phyloP scores from a whole-genome alignment of 805 yeast genomes.

The Blastobotrys robertii region DNA sequence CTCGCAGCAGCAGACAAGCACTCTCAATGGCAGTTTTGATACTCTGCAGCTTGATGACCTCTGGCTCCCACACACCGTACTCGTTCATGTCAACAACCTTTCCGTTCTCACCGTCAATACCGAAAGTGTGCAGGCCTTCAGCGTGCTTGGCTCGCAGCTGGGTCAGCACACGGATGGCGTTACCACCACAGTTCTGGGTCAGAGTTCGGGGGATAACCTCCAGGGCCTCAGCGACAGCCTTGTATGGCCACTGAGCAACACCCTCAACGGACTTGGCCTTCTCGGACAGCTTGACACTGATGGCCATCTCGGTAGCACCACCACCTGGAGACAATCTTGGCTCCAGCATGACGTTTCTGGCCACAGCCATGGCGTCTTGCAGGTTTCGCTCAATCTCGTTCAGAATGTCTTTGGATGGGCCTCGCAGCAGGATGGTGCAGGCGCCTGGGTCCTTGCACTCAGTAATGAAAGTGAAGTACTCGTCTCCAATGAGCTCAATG shows the following conservation, averaged over 20 bases:
- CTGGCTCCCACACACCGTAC: slow-evolving; percentile 99
- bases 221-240: slow-evolving; percentile 97
- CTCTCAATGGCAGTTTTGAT: slow-evolving; percentile 97
- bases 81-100: slow-evolving; percentile 90
- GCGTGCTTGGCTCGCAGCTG: slow-evolving; percentile 96
- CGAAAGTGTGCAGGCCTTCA: slow-evolving; percentile 72
- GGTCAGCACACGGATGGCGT: slow-evolving; percentile 80
- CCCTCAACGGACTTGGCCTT: slow-evolving; percentile 90
- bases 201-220: slow-evolving; percentile 97
- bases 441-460: slow-evolving; percentile 83
- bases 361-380: slow-evolving; percentile 97
- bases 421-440: slow-evolving; percentile 85
- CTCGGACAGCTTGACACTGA: slow-evolving; percentile 77
- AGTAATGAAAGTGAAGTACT: slow-evolving; percentile 79
- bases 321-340: slow-evolving; percentile 98
- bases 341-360: slow-evolving; percentile 88
- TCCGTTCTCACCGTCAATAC: slow-evolving; percentile 92
- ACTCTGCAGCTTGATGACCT: slow-evolving; percentile 92
- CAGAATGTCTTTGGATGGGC: slow-evolving; percentile 93
- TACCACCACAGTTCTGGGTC: slow-evolving; percentile 96
- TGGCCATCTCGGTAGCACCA: slow-evolving; percentile 99
- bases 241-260: slow-evolving; percentile 96
- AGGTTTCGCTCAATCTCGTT: slow-evolving; percentile 94
- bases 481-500: slow-evolving; percentile 94
- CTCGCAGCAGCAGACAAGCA: slow-evolving; percentile 88